Evolutionary conservation across 305 asterid genomes (phyloP).

Genomic region (Rubia tinctorum): DNA sequence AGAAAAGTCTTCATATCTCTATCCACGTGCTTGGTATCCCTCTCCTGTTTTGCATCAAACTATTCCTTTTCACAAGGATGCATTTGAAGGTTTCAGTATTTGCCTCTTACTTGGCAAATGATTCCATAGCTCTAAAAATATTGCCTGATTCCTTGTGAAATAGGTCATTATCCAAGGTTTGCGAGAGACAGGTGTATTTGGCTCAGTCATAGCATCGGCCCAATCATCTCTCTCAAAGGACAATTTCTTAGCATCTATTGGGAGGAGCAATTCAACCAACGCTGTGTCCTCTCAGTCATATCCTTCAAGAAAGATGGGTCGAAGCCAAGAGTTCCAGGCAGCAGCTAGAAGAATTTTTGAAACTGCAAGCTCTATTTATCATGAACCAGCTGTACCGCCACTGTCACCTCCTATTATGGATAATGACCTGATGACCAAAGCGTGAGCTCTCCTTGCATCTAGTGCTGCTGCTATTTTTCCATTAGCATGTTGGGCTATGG

Average conservation of each 20-base stretch:
- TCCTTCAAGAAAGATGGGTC: constrained; percentile 67
- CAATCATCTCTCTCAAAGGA: constrained; percentile 54
- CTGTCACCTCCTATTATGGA: constrained; percentile 69
- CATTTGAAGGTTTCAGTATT: not conserved
- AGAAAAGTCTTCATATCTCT: not conserved
- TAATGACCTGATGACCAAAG: constrained; percentile 36
- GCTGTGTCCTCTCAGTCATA: constrained; percentile 40
- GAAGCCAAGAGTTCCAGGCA: constrained; percentile 38
- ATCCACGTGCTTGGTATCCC: not conserved
- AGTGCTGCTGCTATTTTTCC: constrained; percentile 61
- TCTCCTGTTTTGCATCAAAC: not conserved
- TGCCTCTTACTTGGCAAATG: not conserved
- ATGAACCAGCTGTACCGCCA: constrained; percentile 75
- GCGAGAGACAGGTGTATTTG: constrained; percentile 76
- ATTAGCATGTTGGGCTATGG: constrained; percentile 18
- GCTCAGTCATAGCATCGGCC: constrained; percentile 58
- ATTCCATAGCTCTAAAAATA: not conserved
- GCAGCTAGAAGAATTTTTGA: constrained; percentile 56
- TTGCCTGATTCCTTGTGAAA: constrained; percentile 12
- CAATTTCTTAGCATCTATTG: constrained; percentile 62
- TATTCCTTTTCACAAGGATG: not conserved
- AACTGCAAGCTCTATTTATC: constrained; percentile 19
- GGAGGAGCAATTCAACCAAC: constrained; percentile 56
- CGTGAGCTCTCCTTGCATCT: constrained; percentile 42
- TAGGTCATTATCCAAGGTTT: constrained; percentile 89